Evolutionary conservation across 495 filamentous ascomycete species (phyloP), one percentile per base, ranked within the genome.

Genomic region (Parathielavia appendiculata): DNA sequence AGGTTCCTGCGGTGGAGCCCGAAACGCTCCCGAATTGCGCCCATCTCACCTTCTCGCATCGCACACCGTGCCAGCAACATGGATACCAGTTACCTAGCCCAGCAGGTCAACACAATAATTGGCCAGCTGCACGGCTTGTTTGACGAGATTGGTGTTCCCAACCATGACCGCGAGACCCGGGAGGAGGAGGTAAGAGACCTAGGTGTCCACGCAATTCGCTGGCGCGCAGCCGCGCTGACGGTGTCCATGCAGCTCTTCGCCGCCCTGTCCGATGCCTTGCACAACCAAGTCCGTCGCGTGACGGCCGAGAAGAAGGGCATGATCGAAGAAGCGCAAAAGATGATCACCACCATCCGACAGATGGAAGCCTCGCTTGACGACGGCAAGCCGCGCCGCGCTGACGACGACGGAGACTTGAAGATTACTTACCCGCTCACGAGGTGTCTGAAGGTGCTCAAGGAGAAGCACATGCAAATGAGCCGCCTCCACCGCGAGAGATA

Each of bases 341-440:
- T 95, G 34, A 89, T 96, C 67, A 86, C 83, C 14, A 79, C 80
- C 2, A 96, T 97, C 64, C 85, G 84, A 65, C 91, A 97, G 73
- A 95, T 99, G 91, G 90, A 97, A 70, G 75, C 81, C 14, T 95
- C 92, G 0, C 79, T 99, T 34, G 89, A 90, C 51, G 91, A 92
- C 65, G 76, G 79, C 49, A 86, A 83, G 68, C 72, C 78, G 59
- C 81, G 83, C 47, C 77, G 79, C 26, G 6, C 26, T 62, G 84
- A 87, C 30, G 54, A 51, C 5, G 81, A 86, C 54, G 79, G 85
- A 34, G 82, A 86, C 32, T 71, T 95, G 45, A 80, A 81, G 54
- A 76, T 97, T 56, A 91, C 89, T 7, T 89, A 82, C 59, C 93
- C 93, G 1, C 81, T 97, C 54, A 82, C 81, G 34, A 79, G 81